Conservation (phyloP, 78 protist species). For the Goniomonas avonlea region DNA sequence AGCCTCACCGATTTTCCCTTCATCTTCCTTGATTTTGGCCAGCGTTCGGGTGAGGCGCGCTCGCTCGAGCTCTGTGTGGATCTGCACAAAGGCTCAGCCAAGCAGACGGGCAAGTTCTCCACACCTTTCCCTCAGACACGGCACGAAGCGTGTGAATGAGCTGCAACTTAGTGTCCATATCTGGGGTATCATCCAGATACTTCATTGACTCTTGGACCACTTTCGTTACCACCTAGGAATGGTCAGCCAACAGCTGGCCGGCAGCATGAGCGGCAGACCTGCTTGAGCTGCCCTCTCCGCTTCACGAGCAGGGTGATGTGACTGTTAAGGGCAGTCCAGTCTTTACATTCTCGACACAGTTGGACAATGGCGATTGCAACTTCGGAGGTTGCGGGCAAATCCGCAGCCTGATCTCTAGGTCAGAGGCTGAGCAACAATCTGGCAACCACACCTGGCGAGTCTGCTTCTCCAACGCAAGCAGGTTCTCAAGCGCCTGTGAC, state of each 20-base stretch:
- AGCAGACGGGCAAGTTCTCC: neutral
- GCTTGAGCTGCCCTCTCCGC: conserved; percentile 42
- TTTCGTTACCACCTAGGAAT: neutral
- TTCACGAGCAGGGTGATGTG: conserved; percentile 26
- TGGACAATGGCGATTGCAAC: conserved; percentile 25
- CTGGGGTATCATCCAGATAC: neutral
- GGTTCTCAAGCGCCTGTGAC: conserved; percentile 11
- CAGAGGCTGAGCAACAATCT: neutral
- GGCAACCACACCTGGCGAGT: neutral
- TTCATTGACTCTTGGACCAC: conserved; percentile 11
- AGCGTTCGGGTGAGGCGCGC: conserved; percentile 58
- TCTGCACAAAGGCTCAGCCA: conserved; percentile 16
- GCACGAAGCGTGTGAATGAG: conserved; percentile 15
- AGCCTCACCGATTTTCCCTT: conserved; percentile 47
- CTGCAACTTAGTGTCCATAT: neutral
- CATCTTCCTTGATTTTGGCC: conserved; percentile 56
- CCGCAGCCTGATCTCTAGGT: neutral
- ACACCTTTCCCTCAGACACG: conserved; percentile 19
- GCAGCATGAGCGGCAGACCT: neutral
- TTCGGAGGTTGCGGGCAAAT: neutral
- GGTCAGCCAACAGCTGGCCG: neutral
- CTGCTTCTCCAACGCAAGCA: conserved; percentile 31
- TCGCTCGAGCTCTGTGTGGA: conserved; percentile 69
- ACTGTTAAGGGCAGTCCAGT: conserved; percentile 22
- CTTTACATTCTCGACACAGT: conserved; percentile 12